Conservation (phyloP, 495 filamentous ascomycete species). For the Aspergillus asperescens region DNA sequence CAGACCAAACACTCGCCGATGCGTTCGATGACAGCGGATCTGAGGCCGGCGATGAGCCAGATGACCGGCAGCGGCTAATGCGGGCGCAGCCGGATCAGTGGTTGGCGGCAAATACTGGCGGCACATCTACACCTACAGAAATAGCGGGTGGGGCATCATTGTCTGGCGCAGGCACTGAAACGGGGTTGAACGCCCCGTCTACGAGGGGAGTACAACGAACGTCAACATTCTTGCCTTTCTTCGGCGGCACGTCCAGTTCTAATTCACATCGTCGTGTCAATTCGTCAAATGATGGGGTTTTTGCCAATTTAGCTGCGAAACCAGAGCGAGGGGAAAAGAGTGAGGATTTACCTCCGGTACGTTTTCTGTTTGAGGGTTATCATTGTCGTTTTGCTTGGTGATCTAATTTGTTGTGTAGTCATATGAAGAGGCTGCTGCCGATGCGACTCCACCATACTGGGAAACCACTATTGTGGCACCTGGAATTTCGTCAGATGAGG, state of each 20-base stretch:
- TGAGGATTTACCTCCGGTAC: constrained; percentile 85
- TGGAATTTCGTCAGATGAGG: constrained; percentile 79
- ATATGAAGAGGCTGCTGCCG: constrained; percentile 96
- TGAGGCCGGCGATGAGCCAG: constrained; percentile 65
- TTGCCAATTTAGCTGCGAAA: constrained; percentile 90
- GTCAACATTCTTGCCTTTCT: constrained; percentile 49
- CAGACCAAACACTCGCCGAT: constrained; percentile 77
- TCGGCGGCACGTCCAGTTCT: constrained; percentile 33
- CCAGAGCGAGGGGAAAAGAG: constrained; percentile 77
- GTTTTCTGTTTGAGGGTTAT: constrained; percentile 32
- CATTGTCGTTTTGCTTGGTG: neutral
- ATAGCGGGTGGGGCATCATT: constrained; percentile 30
- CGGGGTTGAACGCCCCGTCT: constrained; percentile 3
- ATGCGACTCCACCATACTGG: constrained; percentile 97
- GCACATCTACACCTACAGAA: constrained; percentile 6
- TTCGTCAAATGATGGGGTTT: constrained; percentile 80
- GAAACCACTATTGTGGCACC: constrained; percentile 96
- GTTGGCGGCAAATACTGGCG: constrained; percentile 27
- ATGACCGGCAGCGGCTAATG: constrained; percentile 83
- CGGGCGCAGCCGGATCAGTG: constrained; percentile 53
- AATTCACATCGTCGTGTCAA: constrained; percentile 47
- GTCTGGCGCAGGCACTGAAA: constrained; percentile 28
- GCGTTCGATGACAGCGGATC: constrained; percentile 74
- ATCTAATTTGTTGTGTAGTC: constrained; percentile 51
- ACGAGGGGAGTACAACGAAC: constrained; percentile 37